Evolutionary conservation across 352 stramenopile species (phyloP).

Genomic region (Phytophthora quininea): DNA sequence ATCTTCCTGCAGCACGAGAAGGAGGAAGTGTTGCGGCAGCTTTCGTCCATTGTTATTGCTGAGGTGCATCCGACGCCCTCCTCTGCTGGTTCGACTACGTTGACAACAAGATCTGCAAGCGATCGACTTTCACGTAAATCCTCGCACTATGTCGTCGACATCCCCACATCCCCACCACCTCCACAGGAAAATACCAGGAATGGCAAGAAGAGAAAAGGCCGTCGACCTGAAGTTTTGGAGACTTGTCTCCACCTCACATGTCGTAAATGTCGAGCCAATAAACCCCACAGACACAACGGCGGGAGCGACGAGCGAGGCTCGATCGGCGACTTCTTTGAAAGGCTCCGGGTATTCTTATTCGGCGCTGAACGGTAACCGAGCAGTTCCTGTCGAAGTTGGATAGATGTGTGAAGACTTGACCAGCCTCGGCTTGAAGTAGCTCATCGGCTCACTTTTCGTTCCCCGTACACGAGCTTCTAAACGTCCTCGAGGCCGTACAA

Average conservation of each 20-base stretch:
- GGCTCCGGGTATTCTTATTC: slow-evolving; percentile 45
- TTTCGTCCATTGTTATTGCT: slow-evolving; percentile 36
- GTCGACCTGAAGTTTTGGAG: slow-evolving; percentile 67
- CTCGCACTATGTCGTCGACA: slow-evolving; percentile 28
- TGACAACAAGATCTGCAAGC: slow-evolving; percentile 16
- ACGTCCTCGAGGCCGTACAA: slow-evolving; percentile 10
- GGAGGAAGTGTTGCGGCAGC: slow-evolving; percentile 50
- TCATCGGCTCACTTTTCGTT: slow-evolving; percentile 29
- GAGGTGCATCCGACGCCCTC: slow-evolving; percentile 37
- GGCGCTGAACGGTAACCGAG: slow-evolving; percentile 18
- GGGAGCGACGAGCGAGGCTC: slow-evolving; percentile 29
- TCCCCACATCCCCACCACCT: slow-evolving; percentile 9
- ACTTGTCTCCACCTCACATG: slow-evolving; percentile 77
- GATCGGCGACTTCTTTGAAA: slow-evolving; percentile 47
- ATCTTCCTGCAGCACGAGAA: slow-evolving; percentile 77
- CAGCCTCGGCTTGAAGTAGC: not conserved
- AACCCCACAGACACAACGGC: slow-evolving; percentile 27
- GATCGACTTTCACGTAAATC: slow-evolving; percentile 39
- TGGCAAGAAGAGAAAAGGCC: slow-evolving; percentile 30
- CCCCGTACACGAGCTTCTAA: slow-evolving; percentile 1
- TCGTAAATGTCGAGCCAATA: slow-evolving; percentile 41
- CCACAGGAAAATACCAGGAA: slow-evolving; percentile 20
- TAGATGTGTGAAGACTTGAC: slow-evolving; percentile 24
- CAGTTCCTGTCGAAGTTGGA: slow-evolving; percentile 1
- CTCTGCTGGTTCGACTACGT: not conserved